Base-by-base conservation (phyloP, 352 stramenopile genomes). In the Globisporangium viniferum region DNA sequence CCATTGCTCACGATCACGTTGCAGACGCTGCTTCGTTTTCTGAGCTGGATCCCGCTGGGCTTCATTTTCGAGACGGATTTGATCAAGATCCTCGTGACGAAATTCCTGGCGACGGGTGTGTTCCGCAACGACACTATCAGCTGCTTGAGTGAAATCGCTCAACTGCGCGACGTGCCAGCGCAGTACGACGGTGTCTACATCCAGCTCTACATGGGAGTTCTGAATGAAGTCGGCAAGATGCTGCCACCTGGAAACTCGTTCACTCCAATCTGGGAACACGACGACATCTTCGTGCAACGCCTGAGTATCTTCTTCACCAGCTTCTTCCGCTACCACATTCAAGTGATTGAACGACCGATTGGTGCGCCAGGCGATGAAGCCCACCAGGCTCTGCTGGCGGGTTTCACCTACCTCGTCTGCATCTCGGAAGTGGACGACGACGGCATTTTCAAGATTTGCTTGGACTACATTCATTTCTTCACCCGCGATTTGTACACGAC, bases 41-140 rank as follows among this genome's bases (percentile, higher is more conserved):
- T 99, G 10, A 98, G 94, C 62, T 99, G 97, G 97, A 99, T 99
- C 70, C 97, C 97, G 1, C 79, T 99, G 2, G 97, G 95, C 6
- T 99, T 99, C 67, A 98, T 99, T 72, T 99, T 99, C 72, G 94
- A 99, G 79, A 99, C 96, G 53, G 88, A 97, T 53, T 81, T 99
- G 41, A 96, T 99, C 67, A 82, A 98, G 77, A 96, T 95, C 24
- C 88, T 99, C 20, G 82, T 98, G 54, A 97, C 96, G 70, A 99
- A 98, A 81, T 99, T 99, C 73, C 93, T 99, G 64, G 83, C 92
- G 0, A 96, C 93, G 36, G 83, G 84, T 53, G 82, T 96, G 18
- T 99, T 99, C 80, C 92, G 97, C n/a, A 98, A 98, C 72, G 90
- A 98, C 68, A 97, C 97, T 9, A 91, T 99, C 49, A 97, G 98